phyloP scores from a whole-genome alignment of 257 asterid genomes.

The Solanum boliviense region DNA sequence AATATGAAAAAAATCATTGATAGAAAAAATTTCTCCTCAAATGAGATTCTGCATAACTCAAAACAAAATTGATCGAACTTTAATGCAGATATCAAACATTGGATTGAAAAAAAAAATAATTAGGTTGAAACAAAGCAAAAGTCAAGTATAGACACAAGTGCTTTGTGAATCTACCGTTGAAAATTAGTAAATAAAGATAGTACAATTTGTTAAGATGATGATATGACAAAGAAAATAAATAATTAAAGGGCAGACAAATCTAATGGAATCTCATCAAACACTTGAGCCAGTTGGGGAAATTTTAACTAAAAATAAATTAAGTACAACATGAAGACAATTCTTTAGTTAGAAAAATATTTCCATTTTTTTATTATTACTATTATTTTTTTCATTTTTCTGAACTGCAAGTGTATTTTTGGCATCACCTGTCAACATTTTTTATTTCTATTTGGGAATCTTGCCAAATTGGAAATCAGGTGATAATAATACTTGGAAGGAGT shows the following conservation, averaged over 20 bases:
- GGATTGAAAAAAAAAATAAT: rapidly evolving
- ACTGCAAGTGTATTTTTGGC: background rate
- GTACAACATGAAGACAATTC: background rate
- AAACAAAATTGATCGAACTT: rapidly evolving
- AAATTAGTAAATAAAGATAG: background rate
- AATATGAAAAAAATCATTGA: too few relatives aligned
- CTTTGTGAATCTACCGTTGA: background rate
- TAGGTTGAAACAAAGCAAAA: background rate
- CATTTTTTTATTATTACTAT: background rate
- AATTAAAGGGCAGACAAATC: background rate
- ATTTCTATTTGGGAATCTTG: background rate
- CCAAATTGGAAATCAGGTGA: background rate
- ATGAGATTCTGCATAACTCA: too few relatives aligned
- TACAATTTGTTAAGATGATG: background rate
- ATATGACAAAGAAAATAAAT: background rate
- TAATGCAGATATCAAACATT: rapidly evolving
- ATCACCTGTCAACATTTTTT: background rate
- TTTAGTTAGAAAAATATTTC: background rate
- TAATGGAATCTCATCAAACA: conserved; percentile 1
- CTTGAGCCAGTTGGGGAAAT: background rate
- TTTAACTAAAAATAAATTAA: background rate
- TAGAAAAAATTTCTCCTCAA: too few relatives aligned
- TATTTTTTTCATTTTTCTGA: background rate
- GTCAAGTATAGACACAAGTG: background rate
- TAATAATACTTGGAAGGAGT: background rate